These are phyloP conservation scores for Aphanomyces cochlioides DNA, from an alignment of 352 stramenopile genomes.

Conservation along the genomic window DNA sequence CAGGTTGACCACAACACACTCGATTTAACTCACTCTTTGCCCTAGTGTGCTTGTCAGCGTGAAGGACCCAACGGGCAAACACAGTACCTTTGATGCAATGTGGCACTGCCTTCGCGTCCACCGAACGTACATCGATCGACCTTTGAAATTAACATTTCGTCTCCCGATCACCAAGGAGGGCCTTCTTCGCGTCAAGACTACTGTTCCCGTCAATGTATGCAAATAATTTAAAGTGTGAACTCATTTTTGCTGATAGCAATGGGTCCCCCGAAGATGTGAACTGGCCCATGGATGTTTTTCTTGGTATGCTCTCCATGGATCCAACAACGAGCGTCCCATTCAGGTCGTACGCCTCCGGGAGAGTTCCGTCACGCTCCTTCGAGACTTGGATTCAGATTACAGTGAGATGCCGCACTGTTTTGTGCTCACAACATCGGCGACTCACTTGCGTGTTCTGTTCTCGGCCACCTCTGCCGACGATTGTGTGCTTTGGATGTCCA, in stretches of 20 bases:
- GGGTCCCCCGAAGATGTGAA: constrained; percentile 14
- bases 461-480: constrained; percentile 12
- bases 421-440: neutral
- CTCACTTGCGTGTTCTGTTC: neutral
- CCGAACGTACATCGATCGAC: neutral
- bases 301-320: constrained; percentile 7
- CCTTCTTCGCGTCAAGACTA: constrained; percentile 18
- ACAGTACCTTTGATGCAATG: constrained; percentile 22
- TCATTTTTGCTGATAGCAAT: constrained; percentile 23
- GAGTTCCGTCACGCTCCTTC: constrained; percentile 8
- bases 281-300: neutral
- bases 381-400: constrained; percentile 1
- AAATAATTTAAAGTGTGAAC: neutral
- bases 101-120: constrained; percentile 23
- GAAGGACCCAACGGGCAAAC: constrained; percentile 4
- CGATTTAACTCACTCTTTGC: neutral
- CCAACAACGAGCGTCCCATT: neutral
- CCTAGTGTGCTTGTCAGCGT: constrained; percentile 23
- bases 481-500: constrained; percentile 27
- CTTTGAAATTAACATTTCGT: constrained; percentile 20
- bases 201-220: constrained; percentile 13
- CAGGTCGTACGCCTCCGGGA: constrained; percentile 8
- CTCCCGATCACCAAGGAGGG: constrained; percentile 24
- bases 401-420: constrained; percentile 28
- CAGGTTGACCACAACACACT: constrained; percentile 13